phyloP scores from a whole-genome alignment of 257 asterid genomes.

The Solanum virginianum region DNA sequence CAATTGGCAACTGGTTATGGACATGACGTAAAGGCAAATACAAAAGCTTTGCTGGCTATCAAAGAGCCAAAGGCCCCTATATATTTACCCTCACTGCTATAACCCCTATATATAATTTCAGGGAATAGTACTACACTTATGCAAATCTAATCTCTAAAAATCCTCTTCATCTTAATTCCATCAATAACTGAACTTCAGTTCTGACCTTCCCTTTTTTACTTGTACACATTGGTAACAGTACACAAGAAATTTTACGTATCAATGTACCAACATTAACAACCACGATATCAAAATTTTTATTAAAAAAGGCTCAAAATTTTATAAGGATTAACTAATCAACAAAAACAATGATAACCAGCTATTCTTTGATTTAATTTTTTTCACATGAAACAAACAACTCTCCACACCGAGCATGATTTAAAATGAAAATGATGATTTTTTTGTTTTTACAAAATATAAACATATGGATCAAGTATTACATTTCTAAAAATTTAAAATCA shows the following conservation, averaged over 20 bases:
- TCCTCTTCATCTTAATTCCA: neutral
- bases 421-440: too few relatives aligned
- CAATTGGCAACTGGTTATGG: constrained; percentile 13
- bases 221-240: neutral
- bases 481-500: too few relatives aligned
- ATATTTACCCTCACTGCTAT: neutral
- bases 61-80: constrained; percentile 1
- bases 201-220: neutral
- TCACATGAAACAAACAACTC: too few relatives aligned
- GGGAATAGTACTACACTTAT: neutral
- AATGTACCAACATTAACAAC: neutral
- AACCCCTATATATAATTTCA: neutral
- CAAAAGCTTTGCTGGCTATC: constrained; percentile 13
- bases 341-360: too few relatives aligned
- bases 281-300: neutral
- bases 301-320: neutral
- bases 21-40: constrained; percentile 31
- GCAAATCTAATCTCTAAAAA: neutral
- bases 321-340: too few relatives aligned
- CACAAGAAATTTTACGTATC: neutral
- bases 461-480: too few relatives aligned
- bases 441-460: neutral
- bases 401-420: too few relatives aligned
- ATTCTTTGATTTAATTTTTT: too few relatives aligned
- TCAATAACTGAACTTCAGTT: neutral